A percentile compares a stretch with the other conserved stretches of the same genome.
Evolutionary conservation across 257 asterid species (phyloP).

Genomic region (Oldenlandia corymbosa): DNA sequence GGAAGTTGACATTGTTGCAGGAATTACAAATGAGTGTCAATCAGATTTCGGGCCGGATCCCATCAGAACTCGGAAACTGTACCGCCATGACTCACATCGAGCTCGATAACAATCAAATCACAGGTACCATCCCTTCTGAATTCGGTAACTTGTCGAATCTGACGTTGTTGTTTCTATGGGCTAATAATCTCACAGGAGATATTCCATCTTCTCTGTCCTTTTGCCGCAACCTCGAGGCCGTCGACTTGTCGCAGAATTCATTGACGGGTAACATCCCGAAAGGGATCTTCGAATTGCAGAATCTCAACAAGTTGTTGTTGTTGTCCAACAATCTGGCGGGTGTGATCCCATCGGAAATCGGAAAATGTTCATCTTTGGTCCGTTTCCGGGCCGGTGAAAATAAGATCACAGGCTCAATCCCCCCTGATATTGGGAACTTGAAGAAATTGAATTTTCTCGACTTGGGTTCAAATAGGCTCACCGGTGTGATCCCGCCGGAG

Average conservation of each 20-base stretch:
- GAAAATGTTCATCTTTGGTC: slow-evolving; percentile 65
- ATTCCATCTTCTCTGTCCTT: slow-evolving; percentile 55
- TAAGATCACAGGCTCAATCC: slow-evolving; percentile 53
- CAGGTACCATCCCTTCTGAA: slow-evolving; percentile 61
- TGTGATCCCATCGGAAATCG: slow-evolving; percentile 47
- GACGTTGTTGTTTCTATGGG: slow-evolving; percentile 60
- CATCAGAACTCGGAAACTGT: slow-evolving; percentile 55
- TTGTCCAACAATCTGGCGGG: slow-evolving; percentile 66
- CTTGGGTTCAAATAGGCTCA: slow-evolving; percentile 54
- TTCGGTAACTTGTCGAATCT: slow-evolving; percentile 49
- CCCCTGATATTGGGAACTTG: slow-evolving; percentile 55
- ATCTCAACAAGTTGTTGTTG: slow-evolving; percentile 51
- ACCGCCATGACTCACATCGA: slow-evolving; percentile 55
- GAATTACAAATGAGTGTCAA: slow-evolving; percentile 68
- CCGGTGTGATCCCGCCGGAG: slow-evolving; percentile 53
- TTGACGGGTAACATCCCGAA: slow-evolving; percentile 62
- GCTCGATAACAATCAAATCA: slow-evolving; percentile 67
- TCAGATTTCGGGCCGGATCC: slow-evolving; percentile 62
- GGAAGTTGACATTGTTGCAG: slow-evolving; percentile 38
- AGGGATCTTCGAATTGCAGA: slow-evolving; percentile 51
- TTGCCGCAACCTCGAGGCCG: slow-evolving; percentile 52
- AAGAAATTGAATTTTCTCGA: slow-evolving; percentile 65
- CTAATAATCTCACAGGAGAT: slow-evolving; percentile 55
- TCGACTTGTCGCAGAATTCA: slow-evolving; percentile 59
- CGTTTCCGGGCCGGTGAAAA: slow-evolving; percentile 59